Base-by-base conservation (phyloP, 108 stramenopile species). In the Schizochytrium sp. region DNA sequence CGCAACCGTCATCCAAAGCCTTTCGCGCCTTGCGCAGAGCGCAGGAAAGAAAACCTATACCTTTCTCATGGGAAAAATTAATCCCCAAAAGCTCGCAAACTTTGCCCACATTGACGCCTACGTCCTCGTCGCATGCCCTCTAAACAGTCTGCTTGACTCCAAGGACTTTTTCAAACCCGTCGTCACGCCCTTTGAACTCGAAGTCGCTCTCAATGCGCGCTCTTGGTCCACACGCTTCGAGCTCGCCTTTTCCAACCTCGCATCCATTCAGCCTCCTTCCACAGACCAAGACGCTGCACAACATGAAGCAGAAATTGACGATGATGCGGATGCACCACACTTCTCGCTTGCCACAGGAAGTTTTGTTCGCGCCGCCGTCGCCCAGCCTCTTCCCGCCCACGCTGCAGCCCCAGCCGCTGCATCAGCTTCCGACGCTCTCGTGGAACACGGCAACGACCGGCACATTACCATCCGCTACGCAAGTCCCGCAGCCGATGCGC, bases 71-170 rank as follows among this genome's bases (percentile, higher is more conserved):
- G 98, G 98, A 6, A 97, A 97, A 92, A 92, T 98, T 55, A 97
- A 97, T 89, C 94, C 95, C 14, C 96, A 96, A 28, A 98, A 98
- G 88, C 89, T 98, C 29, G 93, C 96, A 48, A 98, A 98, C 90
- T 98, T 97, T 95, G 96, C 96, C 14, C 97, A 97, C 89, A 95
- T 98, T 76, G 98, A 98, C 63, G 95, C 95, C 88, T 98, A 96
- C 89, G 96, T 97, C 43, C 72, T 98, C 60, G 95, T 98, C 5
- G 97, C 96, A 21, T 97, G 97, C 91, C 93, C 95, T 34, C 96
- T 97, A 76, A 95, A 93, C 87, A 93, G 94, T 58, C 93, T 96
- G 76, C 92, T 97, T 57, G 93, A 95, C 88, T 94, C 93, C 72
- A 92, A 93, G 88, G 92, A 92, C 45, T 95, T 95, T 60, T 94